Conservation (phyloP, 371 early-diverging fungal species). For the Coemansia sp. region DNA sequence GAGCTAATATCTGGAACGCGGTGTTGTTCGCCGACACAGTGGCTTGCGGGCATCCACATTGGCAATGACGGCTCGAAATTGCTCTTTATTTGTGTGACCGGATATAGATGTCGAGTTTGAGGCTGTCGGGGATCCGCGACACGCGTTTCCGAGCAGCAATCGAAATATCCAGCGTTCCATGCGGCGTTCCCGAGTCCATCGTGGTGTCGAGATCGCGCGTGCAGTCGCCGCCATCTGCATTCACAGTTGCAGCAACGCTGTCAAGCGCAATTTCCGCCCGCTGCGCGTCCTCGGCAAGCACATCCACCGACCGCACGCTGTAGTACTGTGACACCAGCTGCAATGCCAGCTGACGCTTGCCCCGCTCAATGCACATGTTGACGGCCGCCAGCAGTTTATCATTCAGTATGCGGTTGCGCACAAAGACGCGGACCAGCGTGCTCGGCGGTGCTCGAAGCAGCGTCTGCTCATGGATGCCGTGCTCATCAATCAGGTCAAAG, state of each 20-base stretch:
- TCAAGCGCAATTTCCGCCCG: constrained; percentile 16
- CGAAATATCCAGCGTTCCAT: constrained; percentile 16
- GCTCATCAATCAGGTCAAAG: constrained; percentile 31
- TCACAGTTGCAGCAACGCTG: neutral
- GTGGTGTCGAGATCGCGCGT: constrained; percentile 4
- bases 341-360: constrained; percentile 30
- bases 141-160: constrained; percentile 4
- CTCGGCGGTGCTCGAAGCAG: constrained; percentile 32
- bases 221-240: neutral
- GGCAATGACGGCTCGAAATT: neutral
- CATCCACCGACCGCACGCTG: constrained; percentile 20
- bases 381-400: constrained; percentile 34
- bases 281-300: constrained; percentile 26
- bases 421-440: constrained; percentile 32
- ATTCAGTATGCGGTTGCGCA: constrained; percentile 35
- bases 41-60: no score
- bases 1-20: no score
- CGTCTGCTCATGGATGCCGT: constrained; percentile 24
- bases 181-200: neutral
- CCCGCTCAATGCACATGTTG: constrained; percentile 23
- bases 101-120: constrained; percentile 31
- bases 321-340: constrained; percentile 41
- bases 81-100: constrained; percentile 19
- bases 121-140: constrained; percentile 12
- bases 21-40: no score